Evolutionary conservation across 73 alveolate species (phyloP).

Genomic region (Uronychia binucleata): DNA sequence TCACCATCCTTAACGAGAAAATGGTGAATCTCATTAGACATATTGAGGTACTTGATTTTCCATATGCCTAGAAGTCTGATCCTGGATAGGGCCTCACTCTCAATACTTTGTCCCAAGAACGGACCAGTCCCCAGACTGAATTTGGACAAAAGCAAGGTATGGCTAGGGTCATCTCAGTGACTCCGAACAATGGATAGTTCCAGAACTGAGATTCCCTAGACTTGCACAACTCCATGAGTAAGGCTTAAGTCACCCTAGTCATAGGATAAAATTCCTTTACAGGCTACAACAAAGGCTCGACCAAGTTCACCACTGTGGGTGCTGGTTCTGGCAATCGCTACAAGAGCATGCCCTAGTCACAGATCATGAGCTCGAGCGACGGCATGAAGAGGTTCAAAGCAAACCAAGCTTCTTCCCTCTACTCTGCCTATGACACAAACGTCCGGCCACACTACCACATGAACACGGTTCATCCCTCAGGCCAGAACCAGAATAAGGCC

Average conservation of each 20-base stretch:
- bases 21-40: background rate
- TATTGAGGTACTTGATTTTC: background rate
- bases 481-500: background rate
- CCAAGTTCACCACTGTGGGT: background rate
- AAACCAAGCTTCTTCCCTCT: background rate
- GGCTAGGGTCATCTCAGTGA: background rate
- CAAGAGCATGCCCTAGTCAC: background rate
- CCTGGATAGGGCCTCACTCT: background rate
- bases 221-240: background rate
- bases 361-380: background rate
- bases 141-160: background rate
- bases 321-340: background rate
- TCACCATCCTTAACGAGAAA: background rate
- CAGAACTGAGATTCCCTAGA: background rate
- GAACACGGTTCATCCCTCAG: background rate
- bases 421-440: background rate
- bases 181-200: background rate
- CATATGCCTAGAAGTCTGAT: too few species aligned
- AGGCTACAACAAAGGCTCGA: background rate
- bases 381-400: constrained; percentile 1
- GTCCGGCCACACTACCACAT: background rate
- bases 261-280: background rate
- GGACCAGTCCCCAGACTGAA: background rate
- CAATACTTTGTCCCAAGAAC: background rate
- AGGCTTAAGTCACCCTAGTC: background rate